Evolutionary conservation across 768 basidiomycete genomes (phyloP).

Genomic region (Boletus bicolor): DNA sequence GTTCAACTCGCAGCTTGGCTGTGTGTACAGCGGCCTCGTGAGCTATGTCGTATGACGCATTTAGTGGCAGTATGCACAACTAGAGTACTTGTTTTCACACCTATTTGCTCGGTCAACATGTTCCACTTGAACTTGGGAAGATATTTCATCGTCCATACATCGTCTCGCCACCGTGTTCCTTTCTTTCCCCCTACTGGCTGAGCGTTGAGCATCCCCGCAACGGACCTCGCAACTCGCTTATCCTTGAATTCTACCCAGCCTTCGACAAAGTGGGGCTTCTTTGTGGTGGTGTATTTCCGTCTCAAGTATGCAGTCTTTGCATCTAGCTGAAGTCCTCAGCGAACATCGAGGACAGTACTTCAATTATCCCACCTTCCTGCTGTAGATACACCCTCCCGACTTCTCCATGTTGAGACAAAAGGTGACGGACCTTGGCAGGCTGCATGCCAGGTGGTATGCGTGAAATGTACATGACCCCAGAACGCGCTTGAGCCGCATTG

Average conservation of each 20-base stretch:
- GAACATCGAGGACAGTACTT: background rate
- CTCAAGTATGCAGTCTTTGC: constrained; percentile 84
- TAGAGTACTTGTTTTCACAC: constrained; percentile 49
- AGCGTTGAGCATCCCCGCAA: constrained; percentile 95
- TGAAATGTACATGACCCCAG: constrained; percentile 92
- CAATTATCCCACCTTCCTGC: constrained; percentile 66
- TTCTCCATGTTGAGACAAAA: constrained; percentile 88
- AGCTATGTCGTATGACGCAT: constrained; percentile 44
- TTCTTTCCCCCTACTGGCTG: constrained; percentile 94
- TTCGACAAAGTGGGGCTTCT: constrained; percentile 87
- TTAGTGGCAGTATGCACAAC: constrained; percentile 7
- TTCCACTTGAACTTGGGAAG: constrained; percentile 97
- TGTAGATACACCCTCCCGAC: constrained; percentile 91
- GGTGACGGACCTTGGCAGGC: constrained; percentile 90
- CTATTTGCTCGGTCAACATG: constrained; percentile 98
- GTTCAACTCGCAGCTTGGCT: constrained; percentile 86
- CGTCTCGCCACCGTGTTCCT: constrained; percentile 87
- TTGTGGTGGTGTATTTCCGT: constrained; percentile 76
- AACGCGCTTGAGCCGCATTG: constrained; percentile 65
- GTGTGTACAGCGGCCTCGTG: constrained; percentile 89
- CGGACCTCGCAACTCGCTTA: constrained; percentile 84
- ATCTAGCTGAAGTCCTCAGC: constrained; percentile 43
- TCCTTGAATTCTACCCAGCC: constrained; percentile 99
- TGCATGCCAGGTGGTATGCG: constrained; percentile 98
- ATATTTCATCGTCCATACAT: constrained; percentile 99